Evolutionary conservation across 2,329 filamentous ascomycete genomes (phyloP).

Genomic region (Chrysosphaeria jannelii): DNA sequence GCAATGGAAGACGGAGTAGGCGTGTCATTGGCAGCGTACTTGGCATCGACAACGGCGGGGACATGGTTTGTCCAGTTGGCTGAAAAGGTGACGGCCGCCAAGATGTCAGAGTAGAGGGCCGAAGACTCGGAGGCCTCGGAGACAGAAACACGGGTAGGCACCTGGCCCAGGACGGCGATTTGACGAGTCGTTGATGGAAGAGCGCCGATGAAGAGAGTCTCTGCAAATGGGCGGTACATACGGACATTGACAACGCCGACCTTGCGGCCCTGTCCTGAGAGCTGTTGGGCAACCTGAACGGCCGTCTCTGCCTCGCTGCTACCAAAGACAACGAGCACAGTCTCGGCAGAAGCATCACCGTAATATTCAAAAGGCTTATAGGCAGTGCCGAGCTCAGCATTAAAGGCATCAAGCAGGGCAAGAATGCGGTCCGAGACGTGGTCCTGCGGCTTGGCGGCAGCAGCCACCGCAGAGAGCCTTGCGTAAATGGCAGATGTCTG

Average conservation of each 20-base stretch:
- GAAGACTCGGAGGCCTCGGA: conserved; percentile 51
- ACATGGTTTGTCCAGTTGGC: conserved; percentile 24
- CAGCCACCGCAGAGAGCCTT: conserved; percentile 12
- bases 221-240: conserved; percentile 80
- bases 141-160: conserved; percentile 40
- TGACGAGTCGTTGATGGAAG: conserved; percentile 47
- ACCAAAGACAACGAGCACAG: conserved; percentile 74
- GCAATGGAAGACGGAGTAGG: conserved; percentile 24
- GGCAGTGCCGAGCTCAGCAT: conserved; percentile 73
- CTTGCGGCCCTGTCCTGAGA: conserved; percentile 43
- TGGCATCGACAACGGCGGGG: conserved; percentile 49
- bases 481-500: conserved; percentile 35
- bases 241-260: conserved; percentile 77
- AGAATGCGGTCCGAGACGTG: conserved; percentile 40
- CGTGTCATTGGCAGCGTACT: conserved; percentile 44
- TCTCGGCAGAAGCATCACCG: conserved; percentile 50
- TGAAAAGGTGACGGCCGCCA: conserved; percentile 55
- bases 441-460: conserved; percentile 32
- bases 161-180: conserved; percentile 72
- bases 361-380: conserved; percentile 87
- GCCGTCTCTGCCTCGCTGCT: conserved; percentile 70
- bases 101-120: conserved; percentile 69
- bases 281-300: conserved; percentile 44
- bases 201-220: conserved; percentile 67
- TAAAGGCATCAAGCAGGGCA: conserved; percentile 43